Conservation (phyloP, 2,329 filamentous ascomycete genomes). For the Claviceps citrina region DNA sequence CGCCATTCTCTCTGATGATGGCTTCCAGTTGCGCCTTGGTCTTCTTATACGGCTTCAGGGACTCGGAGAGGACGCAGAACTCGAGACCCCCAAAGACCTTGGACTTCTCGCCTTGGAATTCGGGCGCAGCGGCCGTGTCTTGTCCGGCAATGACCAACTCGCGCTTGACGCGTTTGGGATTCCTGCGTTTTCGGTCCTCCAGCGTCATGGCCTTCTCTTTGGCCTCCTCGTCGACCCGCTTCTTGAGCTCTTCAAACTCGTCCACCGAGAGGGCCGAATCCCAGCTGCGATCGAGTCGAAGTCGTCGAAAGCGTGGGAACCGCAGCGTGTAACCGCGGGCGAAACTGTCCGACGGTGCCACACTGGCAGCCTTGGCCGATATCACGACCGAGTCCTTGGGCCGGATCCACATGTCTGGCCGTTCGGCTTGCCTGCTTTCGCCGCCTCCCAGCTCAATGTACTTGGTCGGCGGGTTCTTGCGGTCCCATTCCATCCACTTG, state of each 20-base stretch:
- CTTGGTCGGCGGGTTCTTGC: conserved; percentile 56
- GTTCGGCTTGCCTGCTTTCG: conserved; percentile 53
- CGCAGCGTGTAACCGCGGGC: conserved; percentile 62
- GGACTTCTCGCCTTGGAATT: conserved; percentile 41
- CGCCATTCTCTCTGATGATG: conserved; percentile 71
- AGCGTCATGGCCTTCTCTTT: conserved; percentile 66
- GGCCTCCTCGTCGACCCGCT: conserved; percentile 51
- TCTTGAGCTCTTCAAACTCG: conserved; percentile 60
- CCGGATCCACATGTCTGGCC: conserved; percentile 84
- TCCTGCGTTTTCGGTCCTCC: conserved; percentile 44
- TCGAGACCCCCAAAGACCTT: conserved; percentile 59
- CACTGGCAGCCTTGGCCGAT: conserved; percentile 73
- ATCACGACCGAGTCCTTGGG: conserved; percentile 78
- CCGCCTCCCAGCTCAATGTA: conserved; percentile 73
- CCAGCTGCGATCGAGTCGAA: conserved; percentile 78
- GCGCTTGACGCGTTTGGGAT: conserved; percentile 48
- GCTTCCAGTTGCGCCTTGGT: conserved; percentile 66
- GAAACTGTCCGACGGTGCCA: conserved; percentile 63
- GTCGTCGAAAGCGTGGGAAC: conserved; percentile 74
- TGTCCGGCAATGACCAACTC: conserved; percentile 60
- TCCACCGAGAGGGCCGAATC: conserved; percentile 60
- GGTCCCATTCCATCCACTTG: conserved; percentile 82
- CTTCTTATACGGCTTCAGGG: conserved; percentile 52
- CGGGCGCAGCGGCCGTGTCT: conserved; percentile 20
- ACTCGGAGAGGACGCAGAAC: conserved; percentile 75